Evolutionary conservation across 495 filamentous ascomycete genomes (phyloP).

Genomic region (Hypoxylon crocopeplum): DNA sequence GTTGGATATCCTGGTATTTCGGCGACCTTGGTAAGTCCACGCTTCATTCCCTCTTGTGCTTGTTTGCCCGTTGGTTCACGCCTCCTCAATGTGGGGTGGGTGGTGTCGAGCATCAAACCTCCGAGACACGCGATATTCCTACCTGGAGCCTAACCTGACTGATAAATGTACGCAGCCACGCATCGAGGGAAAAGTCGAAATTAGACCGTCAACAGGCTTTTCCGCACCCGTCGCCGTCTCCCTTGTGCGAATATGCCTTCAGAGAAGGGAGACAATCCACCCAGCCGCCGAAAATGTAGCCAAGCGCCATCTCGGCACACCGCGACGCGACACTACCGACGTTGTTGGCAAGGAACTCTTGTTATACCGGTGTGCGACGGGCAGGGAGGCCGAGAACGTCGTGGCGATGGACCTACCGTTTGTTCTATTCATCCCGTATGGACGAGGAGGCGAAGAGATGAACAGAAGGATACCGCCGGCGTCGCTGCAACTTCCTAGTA

Average conservation of each 20-base stretch:
- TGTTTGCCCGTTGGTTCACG: slow-evolving; percentile 8
- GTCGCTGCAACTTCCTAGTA: slow-evolving; percentile 85
- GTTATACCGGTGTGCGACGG: slow-evolving; percentile 82
- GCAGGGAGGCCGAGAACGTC: slow-evolving; percentile 84
- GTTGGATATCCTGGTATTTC: slow-evolving; percentile 98
- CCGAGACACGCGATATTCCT: background rate
- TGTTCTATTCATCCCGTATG: slow-evolving; percentile 95
- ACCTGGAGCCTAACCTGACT: slow-evolving; percentile 34
- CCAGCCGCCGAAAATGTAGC: slow-evolving; percentile 92
- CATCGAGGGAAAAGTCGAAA: slow-evolving; percentile 98
- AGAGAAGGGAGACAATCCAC: slow-evolving; percentile 94
- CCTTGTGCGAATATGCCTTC: slow-evolving; percentile 91
- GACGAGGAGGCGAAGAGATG: slow-evolving; percentile 84
- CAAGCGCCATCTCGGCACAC: slow-evolving; percentile 90
- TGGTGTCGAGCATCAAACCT: background rate
- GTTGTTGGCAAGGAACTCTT: slow-evolving; percentile 96
- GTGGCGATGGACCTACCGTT: slow-evolving; percentile 98
- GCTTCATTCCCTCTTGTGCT: slow-evolving; percentile 10
- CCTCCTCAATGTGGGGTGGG: slow-evolving; percentile 9
- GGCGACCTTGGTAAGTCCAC: slow-evolving; percentile 82
- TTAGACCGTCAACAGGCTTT: slow-evolving; percentile 81
- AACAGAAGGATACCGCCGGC: slow-evolving; percentile 90
- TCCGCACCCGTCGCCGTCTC: slow-evolving; percentile 90
- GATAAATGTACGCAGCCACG: slow-evolving; percentile 68
- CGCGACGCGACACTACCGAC: slow-evolving; percentile 88